A percentile compares a stretch with the other conserved stretches of the same genome.
Evolutionary conservation across 2,329 filamentous ascomycete genomes (phyloP).

Genomic region (Fusarium nygamai): DNA sequence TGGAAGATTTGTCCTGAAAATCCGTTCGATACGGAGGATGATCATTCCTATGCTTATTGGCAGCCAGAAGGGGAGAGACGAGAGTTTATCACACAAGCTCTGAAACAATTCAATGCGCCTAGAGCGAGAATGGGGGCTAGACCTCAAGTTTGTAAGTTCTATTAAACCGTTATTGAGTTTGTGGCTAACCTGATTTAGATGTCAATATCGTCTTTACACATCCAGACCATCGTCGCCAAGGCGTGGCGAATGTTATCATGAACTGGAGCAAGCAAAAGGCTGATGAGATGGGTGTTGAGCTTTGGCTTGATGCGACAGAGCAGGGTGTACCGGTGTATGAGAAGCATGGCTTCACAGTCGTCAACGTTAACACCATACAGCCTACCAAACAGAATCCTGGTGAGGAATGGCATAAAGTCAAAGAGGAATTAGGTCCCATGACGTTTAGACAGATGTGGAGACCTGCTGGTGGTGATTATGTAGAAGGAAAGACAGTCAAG

Average conservation of each 20-base stretch:
- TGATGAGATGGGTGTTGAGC: slow-evolving; percentile 39
- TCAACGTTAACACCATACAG: slow-evolving; percentile 15
- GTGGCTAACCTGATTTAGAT: slow-evolving; percentile 9
- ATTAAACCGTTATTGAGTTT: too few relatives aligned
- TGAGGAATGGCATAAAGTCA: slow-evolving; percentile 27
- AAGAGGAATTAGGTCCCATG: slow-evolving; percentile 25
- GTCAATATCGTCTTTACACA: slow-evolving; percentile 39
- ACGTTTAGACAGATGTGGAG: slow-evolving; percentile 38
- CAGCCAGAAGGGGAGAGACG: slow-evolving; percentile 31
- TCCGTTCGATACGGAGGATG: slow-evolving; percentile 18
- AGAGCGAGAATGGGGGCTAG: slow-evolving; percentile 28
- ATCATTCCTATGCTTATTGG: slow-evolving; percentile 27
- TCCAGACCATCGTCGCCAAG: slow-evolving; percentile 32
- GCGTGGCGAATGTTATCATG: slow-evolving; percentile 36
- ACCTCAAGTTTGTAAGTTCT: slow-evolving; percentile 39
- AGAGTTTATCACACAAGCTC: slow-evolving; percentile 29
- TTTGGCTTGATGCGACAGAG: slow-evolving; percentile 38
- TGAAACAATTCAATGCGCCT: slow-evolving; percentile 30
- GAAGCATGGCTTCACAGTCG: slow-evolving; percentile 36
- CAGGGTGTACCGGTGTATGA: slow-evolving; percentile 34
- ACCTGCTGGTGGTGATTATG: slow-evolving; percentile 29
- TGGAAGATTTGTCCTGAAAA: slow-evolving; percentile 31
- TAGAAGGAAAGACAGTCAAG: slow-evolving; percentile 25
- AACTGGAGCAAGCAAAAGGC: slow-evolving; percentile 38
- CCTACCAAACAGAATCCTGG: slow-evolving; percentile 18